These are phyloP conservation scores for Globisporangium parvum DNA, from an alignment of 352 stramenopile genomes.

Conservation along the genomic window DNA sequence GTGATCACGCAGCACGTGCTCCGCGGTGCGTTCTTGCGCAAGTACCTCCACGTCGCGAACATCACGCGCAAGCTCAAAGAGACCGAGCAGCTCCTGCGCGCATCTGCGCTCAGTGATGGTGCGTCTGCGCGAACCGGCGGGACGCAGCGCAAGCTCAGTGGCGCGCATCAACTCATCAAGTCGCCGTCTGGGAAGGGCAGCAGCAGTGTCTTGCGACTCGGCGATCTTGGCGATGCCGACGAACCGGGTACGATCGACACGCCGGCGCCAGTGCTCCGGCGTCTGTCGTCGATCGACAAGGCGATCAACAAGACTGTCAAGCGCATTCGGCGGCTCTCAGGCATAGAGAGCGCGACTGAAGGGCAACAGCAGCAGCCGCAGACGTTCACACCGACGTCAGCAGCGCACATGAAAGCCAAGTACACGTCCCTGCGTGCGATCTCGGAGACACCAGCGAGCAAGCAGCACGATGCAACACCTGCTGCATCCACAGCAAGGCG, in stretches of 20 bases:
- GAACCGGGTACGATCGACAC: conserved; percentile 10
- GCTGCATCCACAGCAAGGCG: not conserved
- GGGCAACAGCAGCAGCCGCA: conserved; percentile 1
- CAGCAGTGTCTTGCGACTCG: not conserved
- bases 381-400: not conserved
- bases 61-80: conserved; percentile 62
- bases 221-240: conserved; percentile 4
- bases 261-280: conserved; percentile 23
- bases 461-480: not conserved
- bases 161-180: not conserved
- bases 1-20: conserved; percentile 56
- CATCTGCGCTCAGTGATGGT: conserved; percentile 21
- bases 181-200: not conserved
- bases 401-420: conserved; percentile 15
- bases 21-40: conserved; percentile 50
- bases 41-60: conserved; percentile 60
- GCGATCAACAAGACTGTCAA: conserved; percentile 59
- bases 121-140: conserved; percentile 3
- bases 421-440: conserved; percentile 36
- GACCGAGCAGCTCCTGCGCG: conserved; percentile 40
- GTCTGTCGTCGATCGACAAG: conserved; percentile 54
- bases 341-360: conserved; percentile 11
- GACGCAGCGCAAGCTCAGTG: not conserved
- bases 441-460: conserved; percentile 6
- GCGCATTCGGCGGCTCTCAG: conserved; percentile 44